These are phyloP conservation scores for Penicillium silybi DNA, from an alignment of 495 filamentous ascomycete genomes.

Conservation along the genomic window DNA sequence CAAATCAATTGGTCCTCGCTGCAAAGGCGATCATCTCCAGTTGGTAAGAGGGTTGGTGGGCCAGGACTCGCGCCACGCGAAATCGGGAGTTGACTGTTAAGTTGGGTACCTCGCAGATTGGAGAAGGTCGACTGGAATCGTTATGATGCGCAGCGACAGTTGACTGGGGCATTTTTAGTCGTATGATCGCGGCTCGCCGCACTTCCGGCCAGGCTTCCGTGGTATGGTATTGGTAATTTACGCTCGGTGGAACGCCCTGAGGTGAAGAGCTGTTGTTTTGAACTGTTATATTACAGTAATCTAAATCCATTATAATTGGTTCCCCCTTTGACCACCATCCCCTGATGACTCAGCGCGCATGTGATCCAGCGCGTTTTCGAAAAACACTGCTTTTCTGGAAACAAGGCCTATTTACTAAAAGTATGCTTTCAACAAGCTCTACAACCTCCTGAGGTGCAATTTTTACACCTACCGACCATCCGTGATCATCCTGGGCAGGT, in stretches of 20 bases:
- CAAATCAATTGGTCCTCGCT: slow-evolving; percentile 16
- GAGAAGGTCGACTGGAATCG: neutral
- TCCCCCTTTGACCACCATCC: neutral
- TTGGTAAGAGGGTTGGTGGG: slow-evolving; percentile 12
- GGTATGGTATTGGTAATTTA: slow-evolving; percentile 6
- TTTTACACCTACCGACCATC: neutral
- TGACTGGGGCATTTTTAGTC: slow-evolving; percentile 10
- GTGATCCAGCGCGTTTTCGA: slow-evolving; percentile 10
- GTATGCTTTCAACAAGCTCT: neutral
- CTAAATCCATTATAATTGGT: slow-evolving; percentile 6
- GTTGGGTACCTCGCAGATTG: neutral
- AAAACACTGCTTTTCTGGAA: neutral
- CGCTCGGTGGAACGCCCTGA: neutral
- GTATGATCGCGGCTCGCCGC: slow-evolving; percentile 43
- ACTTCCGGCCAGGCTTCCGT: slow-evolving; percentile 30
- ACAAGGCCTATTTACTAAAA: neutral
- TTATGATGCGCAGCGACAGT: neutral
- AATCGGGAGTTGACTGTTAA: slow-evolving; percentile 1
- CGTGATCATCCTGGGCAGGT: neutral
- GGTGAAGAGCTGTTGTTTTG: neutral
- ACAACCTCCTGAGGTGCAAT: neutral
- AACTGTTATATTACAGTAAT: slow-evolving; percentile 1
- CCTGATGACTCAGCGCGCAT: slow-evolving; percentile 21
- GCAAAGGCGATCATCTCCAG: slow-evolving; percentile 15
- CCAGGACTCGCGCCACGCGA: slow-evolving; percentile 11